phyloP scores from a whole-genome alignment of 2,329 filamentous ascomycete species.

The Fusarium sp. region DNA sequence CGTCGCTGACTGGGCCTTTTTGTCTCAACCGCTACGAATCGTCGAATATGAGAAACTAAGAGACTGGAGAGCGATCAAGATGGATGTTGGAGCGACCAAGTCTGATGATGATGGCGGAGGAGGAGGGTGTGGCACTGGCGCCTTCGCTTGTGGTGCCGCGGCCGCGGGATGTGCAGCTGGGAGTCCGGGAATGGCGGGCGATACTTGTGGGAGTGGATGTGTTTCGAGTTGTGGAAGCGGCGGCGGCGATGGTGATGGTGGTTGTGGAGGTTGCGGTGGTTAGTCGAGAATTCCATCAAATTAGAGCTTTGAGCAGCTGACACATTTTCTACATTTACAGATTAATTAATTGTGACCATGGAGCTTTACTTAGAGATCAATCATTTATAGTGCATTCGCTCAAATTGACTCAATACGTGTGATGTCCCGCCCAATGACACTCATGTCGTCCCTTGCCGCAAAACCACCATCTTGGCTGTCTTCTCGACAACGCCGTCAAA shows the following conservation, averaged over 20 bases:
- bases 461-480: constrained; percentile 27
- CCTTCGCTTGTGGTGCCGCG: constrained; percentile 38
- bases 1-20: constrained; percentile 45
- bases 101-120: constrained; percentile 13
- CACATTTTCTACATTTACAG: no score
- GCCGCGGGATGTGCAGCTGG: constrained; percentile 37
- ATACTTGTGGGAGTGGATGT: constrained; percentile 46
- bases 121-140: constrained; percentile 26
- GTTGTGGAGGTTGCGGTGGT: constrained; percentile 41
- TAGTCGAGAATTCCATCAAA: neutral
- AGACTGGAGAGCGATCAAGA: constrained; percentile 41
- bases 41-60: constrained; percentile 44
- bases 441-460: constrained; percentile 24
- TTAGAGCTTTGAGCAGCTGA: no score
- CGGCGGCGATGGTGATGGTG: constrained; percentile 27
- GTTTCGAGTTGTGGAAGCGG: constrained; percentile 31
- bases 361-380: no score
- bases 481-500: constrained; percentile 3
- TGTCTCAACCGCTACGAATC: constrained; percentile 26
- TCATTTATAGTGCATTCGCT: neutral
- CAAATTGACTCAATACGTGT: neutral
- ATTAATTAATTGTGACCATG: no score
- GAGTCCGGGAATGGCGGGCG: constrained; percentile 25
- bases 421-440: constrained; percentile 32
- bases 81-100: constrained; percentile 24